phyloP scores from a whole-genome alignment of 352 stramenopile genomes.

The Plasmopara halstedii region DNA sequence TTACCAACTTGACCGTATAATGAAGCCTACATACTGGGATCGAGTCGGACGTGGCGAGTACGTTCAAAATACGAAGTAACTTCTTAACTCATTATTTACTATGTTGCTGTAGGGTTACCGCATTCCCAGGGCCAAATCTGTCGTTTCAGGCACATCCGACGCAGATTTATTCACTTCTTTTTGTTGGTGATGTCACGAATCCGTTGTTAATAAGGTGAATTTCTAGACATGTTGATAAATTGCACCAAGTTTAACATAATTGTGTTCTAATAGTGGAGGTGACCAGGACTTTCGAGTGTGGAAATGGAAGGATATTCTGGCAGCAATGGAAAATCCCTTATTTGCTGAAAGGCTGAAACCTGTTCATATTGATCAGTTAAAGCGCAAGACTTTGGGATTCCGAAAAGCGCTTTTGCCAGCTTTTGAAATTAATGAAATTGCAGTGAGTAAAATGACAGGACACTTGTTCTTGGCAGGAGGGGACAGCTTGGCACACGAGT shows the following conservation, averaged over 20 bases:
- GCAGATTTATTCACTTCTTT: constrained; percentile 68
- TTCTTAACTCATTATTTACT: constrained; percentile 5
- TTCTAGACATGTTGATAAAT: constrained; percentile 1
- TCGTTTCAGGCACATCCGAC: constrained; percentile 61
- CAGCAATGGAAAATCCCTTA: constrained; percentile 26
- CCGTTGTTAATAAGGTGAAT: constrained; percentile 56
- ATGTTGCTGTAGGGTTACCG: constrained; percentile 21
- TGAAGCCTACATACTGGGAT: constrained; percentile 46
- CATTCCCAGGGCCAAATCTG: constrained; percentile 39
- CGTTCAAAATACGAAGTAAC: constrained; percentile 1
- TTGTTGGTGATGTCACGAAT: constrained; percentile 43
- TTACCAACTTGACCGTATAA: constrained; percentile 36
- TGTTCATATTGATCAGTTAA: constrained; percentile 41
- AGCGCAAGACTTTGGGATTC: constrained; percentile 50
- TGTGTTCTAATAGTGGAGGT: constrained; percentile 44
- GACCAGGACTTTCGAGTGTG: constrained; percentile 74
- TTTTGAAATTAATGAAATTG: constrained; percentile 63
- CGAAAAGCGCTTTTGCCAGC: constrained; percentile 47
- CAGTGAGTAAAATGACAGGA: constrained; percentile 23
- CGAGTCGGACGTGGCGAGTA: constrained; percentile 31
- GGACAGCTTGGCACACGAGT: constrained; percentile 55
- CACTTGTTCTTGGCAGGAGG: constrained; percentile 56
- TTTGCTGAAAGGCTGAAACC: constrained; percentile 20
- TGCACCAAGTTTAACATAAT: background rate
- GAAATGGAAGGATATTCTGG: constrained; percentile 57